A percentile compares a stretch with the other conserved stretches of the same genome.
These are phyloP conservation scores for Pholiota adiposa DNA, from an alignment of 1,284 basidiomycete genomes.

Conservation along the genomic window DNA sequence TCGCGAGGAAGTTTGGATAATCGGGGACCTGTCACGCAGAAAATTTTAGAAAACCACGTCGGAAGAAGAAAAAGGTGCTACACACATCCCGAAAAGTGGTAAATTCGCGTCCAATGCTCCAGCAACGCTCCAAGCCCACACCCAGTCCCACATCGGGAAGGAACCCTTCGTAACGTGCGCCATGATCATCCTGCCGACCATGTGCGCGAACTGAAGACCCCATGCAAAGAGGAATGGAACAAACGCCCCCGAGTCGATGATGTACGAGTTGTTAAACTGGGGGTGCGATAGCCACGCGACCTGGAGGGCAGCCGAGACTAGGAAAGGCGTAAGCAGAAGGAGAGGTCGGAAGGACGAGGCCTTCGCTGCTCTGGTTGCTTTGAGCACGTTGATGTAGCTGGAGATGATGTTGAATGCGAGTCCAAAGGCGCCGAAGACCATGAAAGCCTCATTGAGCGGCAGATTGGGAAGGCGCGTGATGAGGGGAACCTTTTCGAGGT, in stretches of 20 bases:
- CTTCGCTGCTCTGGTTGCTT: slow-evolving; percentile 35
- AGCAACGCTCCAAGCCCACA: slow-evolving; percentile 84
- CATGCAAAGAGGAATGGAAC: slow-evolving; percentile 90
- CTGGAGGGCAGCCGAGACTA: slow-evolving; percentile 71
- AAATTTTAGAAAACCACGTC: neutral
- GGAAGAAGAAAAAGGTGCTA: slow-evolving; percentile 23
- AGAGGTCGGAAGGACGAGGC: slow-evolving; percentile 47
- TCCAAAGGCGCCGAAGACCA: slow-evolving; percentile 80
- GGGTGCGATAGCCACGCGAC: slow-evolving; percentile 82
- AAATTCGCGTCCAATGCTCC: slow-evolving; percentile 87
- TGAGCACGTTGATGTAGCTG: slow-evolving; percentile 81
- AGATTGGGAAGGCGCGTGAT: slow-evolving; percentile 64
- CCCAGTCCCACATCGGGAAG: slow-evolving; percentile 89
- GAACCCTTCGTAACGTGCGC: slow-evolving; percentile 87
- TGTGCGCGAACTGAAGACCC: slow-evolving; percentile 87
- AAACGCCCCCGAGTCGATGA: slow-evolving; percentile 71
- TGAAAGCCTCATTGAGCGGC: slow-evolving; percentile 86
- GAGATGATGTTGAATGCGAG: slow-evolving; percentile 83
- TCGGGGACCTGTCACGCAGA: slow-evolving; percentile 50
- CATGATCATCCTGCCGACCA: slow-evolving; percentile 91
- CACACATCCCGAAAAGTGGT: slow-evolving; percentile 71
- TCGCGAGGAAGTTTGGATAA: slow-evolving; percentile 69
- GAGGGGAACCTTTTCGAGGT: slow-evolving; percentile 55
- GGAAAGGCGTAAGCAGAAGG: slow-evolving; percentile 80
- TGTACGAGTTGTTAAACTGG: slow-evolving; percentile 54